Percentiles rank a stretch among this genome's conserved stretches.
These are phyloP conservation scores for Gossypium anomalum DNA, from an alignment of 345 rosid species.

Conservation along the genomic window DNA sequence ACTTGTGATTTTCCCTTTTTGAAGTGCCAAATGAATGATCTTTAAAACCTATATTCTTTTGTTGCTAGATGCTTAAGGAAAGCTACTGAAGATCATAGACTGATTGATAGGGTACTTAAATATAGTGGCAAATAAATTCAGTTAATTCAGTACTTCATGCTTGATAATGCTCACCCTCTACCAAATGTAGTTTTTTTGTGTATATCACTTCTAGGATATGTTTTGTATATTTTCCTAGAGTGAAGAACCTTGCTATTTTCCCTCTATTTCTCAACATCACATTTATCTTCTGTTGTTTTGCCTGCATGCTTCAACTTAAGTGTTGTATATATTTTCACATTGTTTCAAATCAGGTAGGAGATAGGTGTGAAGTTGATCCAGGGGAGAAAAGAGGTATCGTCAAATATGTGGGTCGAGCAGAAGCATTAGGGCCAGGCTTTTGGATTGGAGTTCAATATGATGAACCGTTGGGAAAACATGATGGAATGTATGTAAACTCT, in stretches of 20 bases:
- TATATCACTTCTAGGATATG: background rate
- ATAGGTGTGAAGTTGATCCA: background rate
- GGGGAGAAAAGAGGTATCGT: conserved; percentile 4
- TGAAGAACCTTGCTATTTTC: background rate
- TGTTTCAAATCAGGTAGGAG: conserved; percentile 9
- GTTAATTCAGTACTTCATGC: background rate
- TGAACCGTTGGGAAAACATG: conserved; percentile 94
- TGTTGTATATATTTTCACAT: background rate
- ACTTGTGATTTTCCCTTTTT: background rate
- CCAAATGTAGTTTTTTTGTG: background rate
- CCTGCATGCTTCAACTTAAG: background rate
- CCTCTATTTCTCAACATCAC: background rate
- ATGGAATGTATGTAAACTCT: conserved; percentile 63
- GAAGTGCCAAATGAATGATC: background rate
- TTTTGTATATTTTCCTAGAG: background rate
- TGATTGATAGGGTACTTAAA: background rate
- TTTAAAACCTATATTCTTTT: background rate
- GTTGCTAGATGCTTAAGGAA: background rate
- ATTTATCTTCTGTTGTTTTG: conserved; percentile 11
- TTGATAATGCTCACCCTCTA: background rate
- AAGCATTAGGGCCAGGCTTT: conserved; percentile 55
- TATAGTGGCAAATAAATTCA: background rate
- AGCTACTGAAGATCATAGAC: conserved; percentile 1
- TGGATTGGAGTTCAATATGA: conserved; percentile 96
- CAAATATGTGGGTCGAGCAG: conserved; percentile 7